Conservation (phyloP, 768 basidiomycete genomes). For the Podaxis sp. region DNA sequence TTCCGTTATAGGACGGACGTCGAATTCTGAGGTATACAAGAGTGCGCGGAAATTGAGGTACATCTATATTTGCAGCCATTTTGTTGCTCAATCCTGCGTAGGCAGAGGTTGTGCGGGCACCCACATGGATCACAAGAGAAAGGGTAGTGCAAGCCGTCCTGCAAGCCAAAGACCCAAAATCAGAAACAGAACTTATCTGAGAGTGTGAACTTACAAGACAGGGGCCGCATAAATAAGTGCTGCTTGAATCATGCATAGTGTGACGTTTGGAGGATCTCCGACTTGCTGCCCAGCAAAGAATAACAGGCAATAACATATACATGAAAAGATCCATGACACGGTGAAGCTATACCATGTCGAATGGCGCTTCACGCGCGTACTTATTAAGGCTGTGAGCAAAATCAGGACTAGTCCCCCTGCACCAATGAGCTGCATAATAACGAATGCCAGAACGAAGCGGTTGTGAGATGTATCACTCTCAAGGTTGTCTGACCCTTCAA, state of each 20-base stretch:
- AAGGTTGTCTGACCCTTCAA: conserved; percentile 3
- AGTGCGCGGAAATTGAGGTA: conserved; percentile 25
- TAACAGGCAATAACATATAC: conserved; percentile 29
- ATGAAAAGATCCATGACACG: conserved; percentile 28
- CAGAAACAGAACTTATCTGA: background rate
- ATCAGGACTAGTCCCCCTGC: conserved; percentile 23
- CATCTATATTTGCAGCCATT: conserved; percentile 19
- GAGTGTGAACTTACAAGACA: conserved; percentile 19
- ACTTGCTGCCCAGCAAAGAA: conserved; percentile 30
- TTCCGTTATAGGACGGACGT: conserved; percentile 19
- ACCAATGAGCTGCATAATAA: conserved; percentile 26
- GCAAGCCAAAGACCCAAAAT: background rate
- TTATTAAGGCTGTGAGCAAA: conserved; percentile 25
- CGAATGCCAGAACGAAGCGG: conserved; percentile 24
- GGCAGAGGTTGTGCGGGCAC: background rate
- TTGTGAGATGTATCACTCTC: background rate
- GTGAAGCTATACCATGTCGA: conserved; percentile 34
- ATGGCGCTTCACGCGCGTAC: conserved; percentile 27
- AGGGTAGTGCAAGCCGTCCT: conserved; percentile 30
- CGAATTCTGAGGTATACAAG: conserved; percentile 16
- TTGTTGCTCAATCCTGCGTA: background rate
- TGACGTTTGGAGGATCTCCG: conserved; percentile 21
- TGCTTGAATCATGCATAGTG: conserved; percentile 26
- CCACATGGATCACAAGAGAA: conserved; percentile 26
- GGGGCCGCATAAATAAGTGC: conserved; percentile 32